Conservation (phyloP, 140 eudicot genomes). For the Artemisia princeps region DNA sequence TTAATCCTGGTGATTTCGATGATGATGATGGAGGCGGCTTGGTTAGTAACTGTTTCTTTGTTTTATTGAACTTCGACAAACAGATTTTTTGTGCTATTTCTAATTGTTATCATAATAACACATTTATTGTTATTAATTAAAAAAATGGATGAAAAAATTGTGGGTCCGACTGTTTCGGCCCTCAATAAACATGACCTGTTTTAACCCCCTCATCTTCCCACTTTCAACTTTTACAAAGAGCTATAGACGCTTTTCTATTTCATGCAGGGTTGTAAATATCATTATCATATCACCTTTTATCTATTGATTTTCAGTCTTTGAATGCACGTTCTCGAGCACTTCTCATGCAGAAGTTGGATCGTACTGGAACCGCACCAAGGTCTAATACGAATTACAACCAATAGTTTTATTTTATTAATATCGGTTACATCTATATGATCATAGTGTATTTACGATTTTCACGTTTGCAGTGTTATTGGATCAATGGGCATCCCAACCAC, state of each 20-base stretch:
- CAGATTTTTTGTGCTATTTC: too few species aligned
- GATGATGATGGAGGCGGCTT: constrained; percentile 96
- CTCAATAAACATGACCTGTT: too few species aligned
- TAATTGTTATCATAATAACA: too few species aligned
- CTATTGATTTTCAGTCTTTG: constrained; percentile 45
- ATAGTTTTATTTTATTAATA: not conserved
- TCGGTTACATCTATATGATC: not conserved
- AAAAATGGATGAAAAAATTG: too few species aligned
- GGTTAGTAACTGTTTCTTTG: constrained; percentile 41
- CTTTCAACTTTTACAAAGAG: not conserved
- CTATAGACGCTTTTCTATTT: not conserved
- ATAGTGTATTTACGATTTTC: not conserved
- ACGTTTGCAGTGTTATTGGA: constrained; percentile 50
- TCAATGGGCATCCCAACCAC: constrained; percentile 41
- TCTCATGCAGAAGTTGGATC: constrained; percentile 89
- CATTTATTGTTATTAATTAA: too few species aligned
- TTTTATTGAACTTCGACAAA: not conserved
- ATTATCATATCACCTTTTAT: constrained; percentile 2
- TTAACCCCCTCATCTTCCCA: too few species aligned
- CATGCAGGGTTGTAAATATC: constrained; percentile 1
- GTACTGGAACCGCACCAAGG: constrained; percentile 72
- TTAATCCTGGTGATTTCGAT: constrained; percentile 85
- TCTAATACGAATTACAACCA: constrained; percentile 9
- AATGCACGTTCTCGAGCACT: constrained; percentile 86
- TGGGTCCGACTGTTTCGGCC: too few species aligned